Conservation (phyloP, 2,329 filamentous ascomycete species). For the Aspergillus sergii region DNA sequence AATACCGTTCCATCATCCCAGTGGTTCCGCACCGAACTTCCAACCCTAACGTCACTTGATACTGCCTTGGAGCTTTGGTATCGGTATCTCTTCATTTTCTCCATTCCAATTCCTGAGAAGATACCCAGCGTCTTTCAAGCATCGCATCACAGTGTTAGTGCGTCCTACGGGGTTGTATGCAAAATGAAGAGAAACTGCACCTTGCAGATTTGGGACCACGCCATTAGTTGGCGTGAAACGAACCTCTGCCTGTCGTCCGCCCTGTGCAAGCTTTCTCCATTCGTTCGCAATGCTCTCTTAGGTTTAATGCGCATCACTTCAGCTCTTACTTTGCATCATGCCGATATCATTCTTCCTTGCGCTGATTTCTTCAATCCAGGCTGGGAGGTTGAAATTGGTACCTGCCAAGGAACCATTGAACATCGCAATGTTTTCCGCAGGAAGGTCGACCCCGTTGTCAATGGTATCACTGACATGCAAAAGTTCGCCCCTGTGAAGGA, state of each 20-base stretch:
- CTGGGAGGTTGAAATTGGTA: constrained; percentile 66
- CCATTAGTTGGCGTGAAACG: constrained; percentile 63
- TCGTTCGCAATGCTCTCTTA: constrained; percentile 53
- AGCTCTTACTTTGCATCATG: constrained; percentile 54
- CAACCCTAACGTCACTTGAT: constrained; percentile 40
- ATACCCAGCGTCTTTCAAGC: constrained; percentile 65
- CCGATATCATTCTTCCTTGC: constrained; percentile 62
- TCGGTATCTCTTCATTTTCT: constrained; percentile 58
- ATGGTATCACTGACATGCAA: constrained; percentile 66
- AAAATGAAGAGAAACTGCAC: constrained; percentile 63
- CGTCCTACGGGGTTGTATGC: constrained; percentile 63
- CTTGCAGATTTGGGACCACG: constrained; percentile 66
- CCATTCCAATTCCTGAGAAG: constrained; percentile 58
- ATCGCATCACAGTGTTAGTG: constrained; percentile 64
- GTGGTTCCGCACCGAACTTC: constrained; percentile 44
- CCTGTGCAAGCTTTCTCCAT: constrained; percentile 52
- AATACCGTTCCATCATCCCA: constrained; percentile 38
- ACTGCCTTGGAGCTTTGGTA: constrained; percentile 44
- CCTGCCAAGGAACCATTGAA: constrained; percentile 57
- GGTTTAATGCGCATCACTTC: constrained; percentile 53
- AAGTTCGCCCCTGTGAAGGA: constrained; percentile 63
- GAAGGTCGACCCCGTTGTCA: constrained; percentile 67
- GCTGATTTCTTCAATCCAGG: constrained; percentile 66
- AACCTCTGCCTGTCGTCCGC: constrained; percentile 54
- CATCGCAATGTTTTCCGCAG: constrained; percentile 60